Base-by-base conservation (phyloP, 2,329 filamentous ascomycete genomes). In the Atkinsonella texensis region DNA sequence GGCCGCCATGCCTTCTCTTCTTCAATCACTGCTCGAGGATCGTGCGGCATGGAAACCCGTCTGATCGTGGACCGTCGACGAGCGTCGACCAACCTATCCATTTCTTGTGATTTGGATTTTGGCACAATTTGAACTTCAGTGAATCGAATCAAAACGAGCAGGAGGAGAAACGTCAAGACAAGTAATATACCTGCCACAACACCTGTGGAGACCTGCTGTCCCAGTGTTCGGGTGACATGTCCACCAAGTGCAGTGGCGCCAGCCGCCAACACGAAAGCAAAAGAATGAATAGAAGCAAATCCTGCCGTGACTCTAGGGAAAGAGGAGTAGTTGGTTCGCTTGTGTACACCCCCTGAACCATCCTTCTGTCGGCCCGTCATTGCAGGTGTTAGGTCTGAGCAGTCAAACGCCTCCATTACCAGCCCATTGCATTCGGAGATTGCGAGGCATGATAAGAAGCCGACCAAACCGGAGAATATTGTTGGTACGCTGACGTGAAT, bases 331-430 rank as follows among this genome's bases (percentile, higher is more conserved):
- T 87, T 87, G 11, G 80, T 88, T 45, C 70, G 69, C 43, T 73
- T 74, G 15, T 67, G 64, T 10, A 61, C 60, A 49, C 65, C 66
- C 12, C 63, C 62, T 5, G 68, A 68, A 3, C 61, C 59, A n/a
- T 69, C 70, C 31, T 67, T 70, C n/a, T 73, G 73, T 15, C 73
- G 72, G 32, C 78, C 77, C 7, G 76, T 85, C 72, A 85, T 83
- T 11, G 84, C 83, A 2, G 84, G 81, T 57, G 86, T 84, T 4
- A 90, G 72, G 63, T 90, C 87, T 41, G 83, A 87, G n/a, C 82
- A 86, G 63, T 90, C 87, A 63, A 84, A 90, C 0, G 82, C 83
- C 62, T 89, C 85, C 85, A 90, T 89, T 62, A 89, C 77, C 33
- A 90, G 69, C 1, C 85, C 84, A 56, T 84, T 80, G 65, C 85